Evolutionary conservation across 2,329 filamentous ascomycete genomes (phyloP).

Genomic region (Colletotrichum gloeosporioides): DNA sequence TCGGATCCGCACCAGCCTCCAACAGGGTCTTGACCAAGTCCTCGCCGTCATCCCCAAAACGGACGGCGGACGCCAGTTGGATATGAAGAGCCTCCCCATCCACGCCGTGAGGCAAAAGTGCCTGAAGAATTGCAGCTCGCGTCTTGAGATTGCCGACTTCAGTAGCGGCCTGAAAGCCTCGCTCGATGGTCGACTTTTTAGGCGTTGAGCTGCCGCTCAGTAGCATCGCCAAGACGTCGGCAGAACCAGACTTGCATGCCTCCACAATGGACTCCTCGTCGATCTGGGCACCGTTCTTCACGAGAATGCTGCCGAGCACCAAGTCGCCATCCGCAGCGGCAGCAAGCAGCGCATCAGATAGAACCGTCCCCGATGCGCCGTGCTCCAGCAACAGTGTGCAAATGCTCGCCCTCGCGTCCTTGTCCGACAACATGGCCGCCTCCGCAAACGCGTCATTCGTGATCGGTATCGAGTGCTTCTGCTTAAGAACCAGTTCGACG

Average conservation of each 20-base stretch:
- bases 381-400: slow-evolving; percentile 50
- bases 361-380: slow-evolving; percentile 48
- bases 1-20: slow-evolving; percentile 50
- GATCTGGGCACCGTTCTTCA: slow-evolving; percentile 56
- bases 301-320: slow-evolving; percentile 53
- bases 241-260: slow-evolving; percentile 56
- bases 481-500: slow-evolving; percentile 49
- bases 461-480: slow-evolving; percentile 40
- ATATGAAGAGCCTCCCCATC: slow-evolving; percentile 55
- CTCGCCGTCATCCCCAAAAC: slow-evolving; percentile 54
- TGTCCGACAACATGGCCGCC: slow-evolving; percentile 47
- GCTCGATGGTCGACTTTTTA: slow-evolving; percentile 48
- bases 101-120: slow-evolving; percentile 56
- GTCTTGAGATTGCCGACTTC: slow-evolving; percentile 55
- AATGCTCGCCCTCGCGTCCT: slow-evolving; percentile 44
- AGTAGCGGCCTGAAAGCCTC: slow-evolving; percentile 61
- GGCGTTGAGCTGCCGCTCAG: slow-evolving; percentile 45
- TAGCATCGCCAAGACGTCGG: slow-evolving; percentile 55
- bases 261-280: slow-evolving; percentile 60
- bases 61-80: slow-evolving; percentile 57
- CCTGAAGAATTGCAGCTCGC: slow-evolving; percentile 53
- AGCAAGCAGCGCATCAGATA: slow-evolving; percentile 55
- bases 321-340: slow-evolving; percentile 60
- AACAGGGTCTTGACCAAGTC: slow-evolving; percentile 57
- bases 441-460: slow-evolving; percentile 49